phyloP scores from a whole-genome alignment of 164 flowering plant genomes.

The Sextonia rubra region DNA sequence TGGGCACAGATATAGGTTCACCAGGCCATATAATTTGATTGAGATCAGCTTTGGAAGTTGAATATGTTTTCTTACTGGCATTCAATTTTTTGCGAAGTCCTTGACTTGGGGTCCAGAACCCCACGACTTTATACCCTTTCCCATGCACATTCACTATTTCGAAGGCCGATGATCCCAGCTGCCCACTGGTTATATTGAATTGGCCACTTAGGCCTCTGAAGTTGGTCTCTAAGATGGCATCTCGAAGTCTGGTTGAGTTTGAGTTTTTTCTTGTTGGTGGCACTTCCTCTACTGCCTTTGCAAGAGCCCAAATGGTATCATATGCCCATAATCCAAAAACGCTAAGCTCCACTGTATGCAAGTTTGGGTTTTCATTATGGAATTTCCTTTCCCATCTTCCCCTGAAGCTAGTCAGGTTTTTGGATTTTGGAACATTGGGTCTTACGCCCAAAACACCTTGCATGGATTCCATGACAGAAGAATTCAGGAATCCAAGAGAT shows the following conservation, averaged over 20 bases:
- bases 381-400: conserved; percentile 15
- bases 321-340: conserved; percentile 48
- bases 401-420: conserved; percentile 9
- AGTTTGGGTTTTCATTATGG: conserved; percentile 2
- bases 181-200: conserved; percentile 25
- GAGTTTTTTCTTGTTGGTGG: background rate
- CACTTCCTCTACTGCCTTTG: conserved; percentile 34
- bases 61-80: background rate
- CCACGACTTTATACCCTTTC: conserved; percentile 20
- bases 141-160: conserved; percentile 38
- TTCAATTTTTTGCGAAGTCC: conserved; percentile 18
- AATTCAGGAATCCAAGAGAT: conserved; percentile 14
- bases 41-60: conserved; percentile 7
- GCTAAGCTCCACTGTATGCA: background rate
- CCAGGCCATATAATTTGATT: conserved; percentile 35
- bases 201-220: conserved; percentile 39
- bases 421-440: conserved; percentile 14
- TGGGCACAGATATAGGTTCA: conserved; percentile 16
- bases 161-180: conserved; percentile 18
- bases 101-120: conserved; percentile 31
- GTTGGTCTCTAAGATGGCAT: conserved; percentile 12
- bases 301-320: conserved; percentile 38
- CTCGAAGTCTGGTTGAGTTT: conserved; percentile 18
- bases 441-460: conserved; percentile 27
- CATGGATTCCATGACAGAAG: conserved; percentile 19